Evolutionary conservation across 805 yeast species (phyloP).

Genomic region (Ogataea haglerorum): DNA sequence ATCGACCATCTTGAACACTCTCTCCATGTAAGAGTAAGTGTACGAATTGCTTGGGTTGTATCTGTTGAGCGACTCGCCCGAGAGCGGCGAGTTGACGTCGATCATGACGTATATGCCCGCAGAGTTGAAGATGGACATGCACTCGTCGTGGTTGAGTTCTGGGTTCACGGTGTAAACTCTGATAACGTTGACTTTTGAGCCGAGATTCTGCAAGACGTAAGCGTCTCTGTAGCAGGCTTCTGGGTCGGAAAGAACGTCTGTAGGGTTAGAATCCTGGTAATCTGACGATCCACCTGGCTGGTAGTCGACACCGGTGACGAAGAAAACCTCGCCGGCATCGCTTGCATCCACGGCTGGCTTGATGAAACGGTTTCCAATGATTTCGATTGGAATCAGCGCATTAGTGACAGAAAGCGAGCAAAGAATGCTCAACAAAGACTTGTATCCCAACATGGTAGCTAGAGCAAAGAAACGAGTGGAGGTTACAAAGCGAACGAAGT

Average conservation of each 20-base stretch:
- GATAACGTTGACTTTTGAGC: constrained; percentile 65
- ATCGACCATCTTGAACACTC: constrained; percentile 81
- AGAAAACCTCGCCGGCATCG: constrained; percentile 58
- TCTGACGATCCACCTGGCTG: constrained; percentile 91
- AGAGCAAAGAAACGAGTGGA: constrained; percentile 1
- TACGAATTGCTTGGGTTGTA: constrained; percentile 68
- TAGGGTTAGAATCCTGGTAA: constrained; percentile 32
- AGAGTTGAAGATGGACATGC: constrained; percentile 84
- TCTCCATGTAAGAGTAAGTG: constrained; percentile 62
- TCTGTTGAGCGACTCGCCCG: constrained; percentile 67
- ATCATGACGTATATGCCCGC: constrained; percentile 88
- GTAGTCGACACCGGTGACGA: constrained; percentile 84
- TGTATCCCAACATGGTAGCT: constrained; percentile 1
- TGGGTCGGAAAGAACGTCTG: constrained; percentile 71
- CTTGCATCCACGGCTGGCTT: constrained; percentile 39
- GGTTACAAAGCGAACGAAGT: not conserved
- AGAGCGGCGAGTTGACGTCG: constrained; percentile 78
- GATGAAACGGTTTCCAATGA: constrained; percentile 57
- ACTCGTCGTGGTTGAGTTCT: constrained; percentile 81
- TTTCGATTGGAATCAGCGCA: constrained; percentile 57
- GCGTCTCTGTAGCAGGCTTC: constrained; percentile 79
- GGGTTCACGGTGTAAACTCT: constrained; percentile 83
- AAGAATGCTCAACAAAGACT: constrained; percentile 6
- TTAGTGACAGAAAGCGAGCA: constrained; percentile 12
- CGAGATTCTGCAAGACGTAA: constrained; percentile 70